Base-by-base conservation (phyloP, 768 basidiomycete species). In the Ramaria rubella region DNA sequence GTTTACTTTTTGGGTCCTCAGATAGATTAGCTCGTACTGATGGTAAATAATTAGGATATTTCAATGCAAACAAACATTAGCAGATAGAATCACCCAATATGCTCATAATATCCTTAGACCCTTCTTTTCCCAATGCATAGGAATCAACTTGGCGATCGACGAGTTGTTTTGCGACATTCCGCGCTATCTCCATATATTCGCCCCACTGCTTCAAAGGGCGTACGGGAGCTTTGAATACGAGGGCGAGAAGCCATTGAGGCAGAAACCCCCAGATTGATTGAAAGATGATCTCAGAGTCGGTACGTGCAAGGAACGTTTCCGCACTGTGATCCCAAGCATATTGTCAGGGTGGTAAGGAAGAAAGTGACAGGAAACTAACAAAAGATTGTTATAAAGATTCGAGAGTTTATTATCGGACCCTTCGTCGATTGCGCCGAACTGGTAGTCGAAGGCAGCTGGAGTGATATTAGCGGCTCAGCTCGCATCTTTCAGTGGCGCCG, bases 81-180 rank as follows among this genome's bases (percentile, higher is more conserved):
- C n/a, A n/a, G n/a, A n/a, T n/a, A n/a, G n/a, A n/a, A n/a, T n/a
- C n/a, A n/a, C n/a, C n/a, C n/a, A 73, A 61, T 21, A 72, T 63
- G 34, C 69, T 72, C 63, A 72, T 67, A n/a, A 72, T 65, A 52
- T 72, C 72, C 57, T 65, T 69, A 8, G 59, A 57, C 23, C 64
- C 65, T 17, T 43, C 53, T 19, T 62, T 61, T 6, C 58, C 60
- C 8, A 57, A 55, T 51, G n/a, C 61, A 50, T 9, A 52, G 55
- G 31, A 56, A 69, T 67, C 51, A 64, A 59, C 12, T 55, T 45
- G 31, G 71, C 53, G 2, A 72, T 55, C 5, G 43, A 45, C 26
- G 70, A 70, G 57, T 58, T 70, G 67, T 31, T 62, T 60, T 12
- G 70, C 56, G 36, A 54, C 61, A 60, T 52, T 43, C n/a, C n/a